Base-by-base conservation (phyloP, 805 yeast species). In the Clavispora vitiphila region DNA sequence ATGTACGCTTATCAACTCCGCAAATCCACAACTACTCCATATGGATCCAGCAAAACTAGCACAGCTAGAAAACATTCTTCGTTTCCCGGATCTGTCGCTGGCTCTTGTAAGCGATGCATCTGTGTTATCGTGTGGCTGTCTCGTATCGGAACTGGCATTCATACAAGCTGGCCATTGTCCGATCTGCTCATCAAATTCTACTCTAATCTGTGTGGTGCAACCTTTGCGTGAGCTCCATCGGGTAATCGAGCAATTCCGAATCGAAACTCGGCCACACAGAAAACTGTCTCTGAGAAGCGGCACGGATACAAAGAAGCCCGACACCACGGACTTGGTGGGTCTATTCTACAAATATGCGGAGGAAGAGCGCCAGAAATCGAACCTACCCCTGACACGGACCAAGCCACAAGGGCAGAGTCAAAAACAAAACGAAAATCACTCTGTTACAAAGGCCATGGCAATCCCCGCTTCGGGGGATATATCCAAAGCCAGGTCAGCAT, bases 81-180 rank as follows among this genome's bases (percentile, higher is more conserved):
- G 47, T 42, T 48, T 63, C 18, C 57, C 61, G 1, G 63, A 60
- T 0, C 36, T 30, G 23, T 15, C 19, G 39, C 46, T 2, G 43
- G 35, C 15, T 25, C 24, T 11, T 2, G 59, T 61, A 6, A 21
- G 55, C 2, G 74, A 69, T 47, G 58, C 65, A 4, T 54, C 64
- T 12, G 61, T 68, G 11, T 56, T 69, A n/a, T 52, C 61, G 3
- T 69, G 74, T 49, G 74, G 74, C 2, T 69, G 74, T 49, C 51
- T 69, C 22, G 62, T 57, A 2, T 65, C 71, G 2, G 73, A 69
- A 44, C 39, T 55, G 0, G 48, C 36, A 16, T 68, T 67, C 29
- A 21, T 16, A 19, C 38, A 15, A 34, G 6, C 16, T 12, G 3
- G 43, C 2, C 23, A 16, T 1, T 67, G 72, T 39, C 62, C 61